phyloP scores from a whole-genome alignment of 495 filamentous ascomycete species.

The Aspergillus hancockii region DNA sequence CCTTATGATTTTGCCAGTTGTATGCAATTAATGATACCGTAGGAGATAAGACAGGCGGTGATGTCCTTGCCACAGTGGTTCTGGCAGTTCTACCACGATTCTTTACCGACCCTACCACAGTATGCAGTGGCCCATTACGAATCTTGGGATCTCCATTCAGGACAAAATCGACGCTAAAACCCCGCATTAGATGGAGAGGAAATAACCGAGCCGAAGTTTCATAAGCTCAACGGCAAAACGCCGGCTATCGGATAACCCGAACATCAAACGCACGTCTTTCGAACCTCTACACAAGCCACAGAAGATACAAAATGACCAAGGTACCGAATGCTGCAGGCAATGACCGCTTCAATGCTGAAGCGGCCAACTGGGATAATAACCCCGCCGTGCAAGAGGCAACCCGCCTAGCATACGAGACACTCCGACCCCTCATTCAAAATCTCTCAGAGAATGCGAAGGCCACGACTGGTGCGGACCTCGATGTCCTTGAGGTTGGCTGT shows the following conservation, averaged over 20 bases:
- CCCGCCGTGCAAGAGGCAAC: constrained; percentile 21
- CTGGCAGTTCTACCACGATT: too few relatives aligned
- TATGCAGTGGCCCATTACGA: too few relatives aligned
- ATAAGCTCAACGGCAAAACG: not conserved
- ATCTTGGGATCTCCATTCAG: not conserved
- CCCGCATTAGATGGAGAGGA: not conserved
- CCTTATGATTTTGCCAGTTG: too few relatives aligned
- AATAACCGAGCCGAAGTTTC: not conserved
- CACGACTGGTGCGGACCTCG: constrained; percentile 7
- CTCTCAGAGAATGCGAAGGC: not conserved
- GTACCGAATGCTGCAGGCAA: constrained; percentile 11
- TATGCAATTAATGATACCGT: too few relatives aligned
- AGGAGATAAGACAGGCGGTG: too few relatives aligned
- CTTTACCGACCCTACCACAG: too few relatives aligned
- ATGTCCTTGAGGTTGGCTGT: constrained; percentile 59
- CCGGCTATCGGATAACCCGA: not conserved
- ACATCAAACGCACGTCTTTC: not conserved
- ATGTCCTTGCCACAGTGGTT: too few relatives aligned
- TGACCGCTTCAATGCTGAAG: constrained; percentile 26
- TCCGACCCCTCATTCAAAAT: constrained; percentile 13
- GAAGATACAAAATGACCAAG: not conserved
- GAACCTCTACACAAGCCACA: not conserved
- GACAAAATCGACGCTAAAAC: not conserved
- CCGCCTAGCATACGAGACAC: constrained; percentile 16
- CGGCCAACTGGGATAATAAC: constrained; percentile 25